A percentile compares a stretch with the other conserved stretches of the same genome.
Conservation (phyloP, 345 rosid species). For the Eucalyptus camaldulensis region DNA sequence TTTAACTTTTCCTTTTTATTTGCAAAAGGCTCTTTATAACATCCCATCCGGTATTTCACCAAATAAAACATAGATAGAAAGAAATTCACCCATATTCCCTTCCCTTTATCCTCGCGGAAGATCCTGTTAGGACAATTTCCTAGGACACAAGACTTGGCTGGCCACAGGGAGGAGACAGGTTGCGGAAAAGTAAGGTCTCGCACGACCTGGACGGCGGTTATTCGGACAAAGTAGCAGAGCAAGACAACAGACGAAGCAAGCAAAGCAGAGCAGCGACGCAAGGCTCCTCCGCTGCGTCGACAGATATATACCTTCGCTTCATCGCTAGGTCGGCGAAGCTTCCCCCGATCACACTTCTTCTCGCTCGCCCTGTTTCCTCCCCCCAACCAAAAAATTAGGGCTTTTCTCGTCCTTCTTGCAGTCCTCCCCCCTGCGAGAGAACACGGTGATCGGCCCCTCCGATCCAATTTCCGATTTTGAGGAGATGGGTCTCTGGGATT, state of each 20-base stretch:
- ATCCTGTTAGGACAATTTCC: neutral
- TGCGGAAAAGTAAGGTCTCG: neutral
- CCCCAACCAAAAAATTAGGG: neutral
- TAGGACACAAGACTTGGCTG: neutral
- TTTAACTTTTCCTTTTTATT: neutral
- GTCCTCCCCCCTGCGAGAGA: neutral
- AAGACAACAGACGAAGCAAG: neutral
- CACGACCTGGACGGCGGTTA: neutral
- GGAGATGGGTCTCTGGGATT: slow-evolving; percentile 11
- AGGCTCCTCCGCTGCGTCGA: neutral
- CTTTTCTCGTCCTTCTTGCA: neutral
- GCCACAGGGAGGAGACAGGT: neutral
- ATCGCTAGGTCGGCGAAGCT: neutral
- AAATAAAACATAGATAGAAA: neutral
- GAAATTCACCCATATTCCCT: neutral
- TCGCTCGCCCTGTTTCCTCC: neutral
- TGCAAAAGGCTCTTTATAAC: neutral
- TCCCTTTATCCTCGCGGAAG: neutral
- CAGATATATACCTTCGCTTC: neutral
- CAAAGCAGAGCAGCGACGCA: neutral
- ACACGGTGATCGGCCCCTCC: neutral
- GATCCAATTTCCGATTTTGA: neutral
- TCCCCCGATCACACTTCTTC: neutral
- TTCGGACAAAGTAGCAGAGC: neutral
- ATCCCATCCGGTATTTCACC: neutral